Evolutionary conservation across 345 rosid genomes (phyloP), one percentile per base, ranked within the genome.

Genomic region (Populus davidiana): DNA sequence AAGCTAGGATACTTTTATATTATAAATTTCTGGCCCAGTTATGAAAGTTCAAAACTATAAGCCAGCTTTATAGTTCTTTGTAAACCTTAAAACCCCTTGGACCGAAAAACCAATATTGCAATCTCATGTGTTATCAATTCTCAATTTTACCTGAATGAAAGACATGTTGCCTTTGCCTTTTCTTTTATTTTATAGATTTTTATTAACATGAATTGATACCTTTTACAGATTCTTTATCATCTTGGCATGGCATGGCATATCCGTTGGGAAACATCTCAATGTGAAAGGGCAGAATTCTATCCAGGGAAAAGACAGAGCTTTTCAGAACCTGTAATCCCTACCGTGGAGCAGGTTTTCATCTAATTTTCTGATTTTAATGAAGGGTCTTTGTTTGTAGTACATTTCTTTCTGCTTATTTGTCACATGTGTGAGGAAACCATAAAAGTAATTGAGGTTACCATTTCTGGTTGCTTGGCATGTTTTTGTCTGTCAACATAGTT

Each of bases 191-290:
- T 50, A 68, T 36, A 4, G 5, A 67, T 59, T 79, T 54, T 25
- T 6, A 69, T 44, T 8, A 65, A 31, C 49, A 33, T 76, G 52
- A 47, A 44, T 59, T 61, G 41, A 50, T 73, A 69, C 63, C 79
- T 77, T 83, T 31, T 85, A 71, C 89, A 95, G 99, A 89, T 95
- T 78, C 90, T 95, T 75, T 87, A 89, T 85, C 99, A 95, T 85
- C 95, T 93, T 87, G 92, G 90, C 69, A 61, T 86, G 79, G 96
- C 92, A 75, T 95, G 99, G 99, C 85, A 88, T 72, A 73, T 93
- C 77, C 97, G 98, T 21, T 95, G 99, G 99, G 75, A 39, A 43
- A 75, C 81, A 75, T 83, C 88, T 83, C 81, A 84, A 11, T 71
- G 70, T 84, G 89, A 86, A 80, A 82, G 67, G 63, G 74, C 44